Conservation (phyloP, 805 yeast genomes). For the Vanderwaltozyma verrucispora region DNA sequence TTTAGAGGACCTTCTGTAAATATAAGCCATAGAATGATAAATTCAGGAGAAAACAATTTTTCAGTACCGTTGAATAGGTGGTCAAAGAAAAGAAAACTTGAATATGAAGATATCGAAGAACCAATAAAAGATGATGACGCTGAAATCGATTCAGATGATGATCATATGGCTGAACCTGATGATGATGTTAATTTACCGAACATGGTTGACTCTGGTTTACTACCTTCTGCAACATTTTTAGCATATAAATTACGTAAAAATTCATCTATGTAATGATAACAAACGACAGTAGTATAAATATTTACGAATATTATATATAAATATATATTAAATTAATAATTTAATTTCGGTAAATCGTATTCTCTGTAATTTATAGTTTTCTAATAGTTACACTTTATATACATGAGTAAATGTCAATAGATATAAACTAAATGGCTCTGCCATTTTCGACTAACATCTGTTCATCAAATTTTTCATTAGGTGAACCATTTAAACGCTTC, state of each 20-base stretch:
- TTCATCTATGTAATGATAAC: neutral
- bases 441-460: slow-evolving; percentile 1
- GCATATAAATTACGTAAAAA: slow-evolving; percentile 39
- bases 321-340: too few relatives aligned
- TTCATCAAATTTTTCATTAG: slow-evolving; percentile 36
- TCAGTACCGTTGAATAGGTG: slow-evolving; percentile 18
- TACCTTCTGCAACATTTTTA: slow-evolving; percentile 68
- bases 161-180: slow-evolving; percentile 13
- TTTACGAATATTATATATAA: too few relatives aligned
- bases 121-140: slow-evolving; percentile 4
- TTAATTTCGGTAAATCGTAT: too few relatives aligned
- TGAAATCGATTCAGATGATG: slow-evolving; percentile 8
- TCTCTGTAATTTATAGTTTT: too few relatives aligned
- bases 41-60: slow-evolving; percentile 10
- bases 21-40: slow-evolving; percentile 32
- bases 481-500: slow-evolving; percentile 59
- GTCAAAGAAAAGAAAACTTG: slow-evolving; percentile 16
- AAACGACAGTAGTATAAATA: neutral
- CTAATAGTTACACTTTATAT: too few relatives aligned
- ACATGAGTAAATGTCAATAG: too few relatives aligned
- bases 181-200: slow-evolving; percentile 15
- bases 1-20: slow-evolving; percentile 56
- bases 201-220: slow-evolving; percentile 22
- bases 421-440: neutral
- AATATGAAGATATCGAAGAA: slow-evolving; percentile 21